These are phyloP conservation scores for Lasiodiplodia gonubiensis DNA, from an alignment of 2,329 filamentous ascomycete species.

Conservation along the genomic window DNA sequence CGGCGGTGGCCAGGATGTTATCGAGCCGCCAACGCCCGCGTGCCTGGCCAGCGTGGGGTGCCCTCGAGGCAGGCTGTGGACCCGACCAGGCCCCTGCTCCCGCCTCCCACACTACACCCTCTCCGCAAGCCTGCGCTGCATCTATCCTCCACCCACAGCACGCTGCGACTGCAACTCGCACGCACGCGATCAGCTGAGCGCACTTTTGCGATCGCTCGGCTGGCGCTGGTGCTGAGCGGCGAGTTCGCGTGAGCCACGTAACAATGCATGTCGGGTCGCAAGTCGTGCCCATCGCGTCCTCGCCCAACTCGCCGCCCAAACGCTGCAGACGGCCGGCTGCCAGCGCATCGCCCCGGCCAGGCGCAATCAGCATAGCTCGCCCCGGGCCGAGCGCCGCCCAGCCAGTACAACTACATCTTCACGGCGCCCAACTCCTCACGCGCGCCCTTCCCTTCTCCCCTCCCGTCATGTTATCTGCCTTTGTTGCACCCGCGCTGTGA, in stretches of 20 bases:
- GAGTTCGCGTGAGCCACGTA: constrained; percentile 28
- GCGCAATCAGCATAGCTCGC: neutral
- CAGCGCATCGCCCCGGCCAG: constrained; percentile 42
- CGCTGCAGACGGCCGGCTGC: constrained; percentile 45
- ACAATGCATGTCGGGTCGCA: constrained; percentile 33
- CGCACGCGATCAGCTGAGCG: constrained; percentile 17
- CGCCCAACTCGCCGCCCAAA: constrained; percentile 48
- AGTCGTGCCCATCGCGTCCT: constrained; percentile 46
- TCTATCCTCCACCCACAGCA: constrained; percentile 10
- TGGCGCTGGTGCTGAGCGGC: neutral
- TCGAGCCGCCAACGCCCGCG: neutral
- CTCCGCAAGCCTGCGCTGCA: constrained; percentile 1
- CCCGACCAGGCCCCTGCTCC: neutral
- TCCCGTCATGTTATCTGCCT: neutral
- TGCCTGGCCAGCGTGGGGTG: neutral
- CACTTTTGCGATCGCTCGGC: constrained; percentile 7
- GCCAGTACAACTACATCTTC: constrained; percentile 15
- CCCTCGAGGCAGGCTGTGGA: neutral
- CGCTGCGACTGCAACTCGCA: neutral
- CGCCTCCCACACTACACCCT: constrained; percentile 2
- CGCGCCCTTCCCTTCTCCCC: constrained; percentile 4
- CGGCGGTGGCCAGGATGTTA: neutral
- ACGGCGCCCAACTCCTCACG: constrained; percentile 2
- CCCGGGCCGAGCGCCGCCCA: constrained; percentile 27
- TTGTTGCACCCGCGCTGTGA: constrained; percentile 6